Percentiles rank a stretch among this genome's conserved stretches.
phyloP scores from a whole-genome alignment of 495 filamentous ascomycete species.

The Cryomyces minteri region DNA sequence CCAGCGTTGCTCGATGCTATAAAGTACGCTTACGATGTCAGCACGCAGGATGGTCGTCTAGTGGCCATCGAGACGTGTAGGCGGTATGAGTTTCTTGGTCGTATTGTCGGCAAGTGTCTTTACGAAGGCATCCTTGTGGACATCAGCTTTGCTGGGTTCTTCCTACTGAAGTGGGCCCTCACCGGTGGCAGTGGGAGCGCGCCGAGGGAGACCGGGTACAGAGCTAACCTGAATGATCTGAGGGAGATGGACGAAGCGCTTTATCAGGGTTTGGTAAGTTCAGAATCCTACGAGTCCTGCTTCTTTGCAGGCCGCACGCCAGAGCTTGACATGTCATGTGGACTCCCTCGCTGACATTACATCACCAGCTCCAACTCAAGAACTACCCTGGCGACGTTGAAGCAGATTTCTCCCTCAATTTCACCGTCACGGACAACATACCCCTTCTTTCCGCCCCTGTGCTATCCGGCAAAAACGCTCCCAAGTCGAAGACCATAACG shows the following conservation, averaged over 20 bases:
- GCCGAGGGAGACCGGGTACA: conserved; percentile 50
- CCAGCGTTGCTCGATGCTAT: conserved; percentile 60
- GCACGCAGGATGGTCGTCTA: conserved; percentile 32
- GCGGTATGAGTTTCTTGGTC: conserved; percentile 81
- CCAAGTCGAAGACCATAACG: conserved; percentile 34
- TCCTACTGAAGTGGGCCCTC: conserved; percentile 85
- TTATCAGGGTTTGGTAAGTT: conserved; percentile 60
- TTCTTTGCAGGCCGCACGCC: too few relatives aligned
- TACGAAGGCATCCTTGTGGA: conserved; percentile 97
- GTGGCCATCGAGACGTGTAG: conserved; percentile 42
- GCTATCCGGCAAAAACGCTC: conserved; percentile 14
- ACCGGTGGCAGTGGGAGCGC: conserved; percentile 44
- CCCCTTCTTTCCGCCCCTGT: conserved; percentile 23
- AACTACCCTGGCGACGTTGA: conserved; percentile 44
- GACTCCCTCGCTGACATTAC: too few relatives aligned
- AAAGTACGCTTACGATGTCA: conserved; percentile 26
- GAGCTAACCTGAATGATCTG: conserved; percentile 81
- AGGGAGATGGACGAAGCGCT: conserved; percentile 84
- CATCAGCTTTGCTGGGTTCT: conserved; percentile 86
- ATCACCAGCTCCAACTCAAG: conserved; percentile 13
- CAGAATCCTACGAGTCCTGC: background rate
- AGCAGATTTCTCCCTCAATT: conserved; percentile 57
- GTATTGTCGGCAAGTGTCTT: conserved; percentile 88
- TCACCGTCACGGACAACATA: conserved; percentile 73
- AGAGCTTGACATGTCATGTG: too few relatives aligned